Evolutionary conservation across 805 yeast species (phyloP).

Genomic region (Gaillardinia entomophila): DNA sequence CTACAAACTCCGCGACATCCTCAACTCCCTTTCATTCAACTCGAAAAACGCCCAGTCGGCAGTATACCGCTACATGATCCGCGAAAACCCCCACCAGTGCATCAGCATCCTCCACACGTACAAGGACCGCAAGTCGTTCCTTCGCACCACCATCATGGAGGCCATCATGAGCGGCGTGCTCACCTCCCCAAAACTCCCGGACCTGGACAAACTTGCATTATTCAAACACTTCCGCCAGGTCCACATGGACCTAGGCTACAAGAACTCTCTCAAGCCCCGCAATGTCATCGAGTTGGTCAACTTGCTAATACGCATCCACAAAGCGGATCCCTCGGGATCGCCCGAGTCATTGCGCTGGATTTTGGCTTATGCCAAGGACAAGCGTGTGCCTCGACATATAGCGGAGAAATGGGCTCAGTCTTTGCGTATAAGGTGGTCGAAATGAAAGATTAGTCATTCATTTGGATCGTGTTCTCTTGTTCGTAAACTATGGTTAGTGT

Average conservation of each 20-base stretch:
- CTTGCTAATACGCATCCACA: slow-evolving; percentile 4
- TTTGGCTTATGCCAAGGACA: slow-evolving; percentile 4
- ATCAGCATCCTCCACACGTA: slow-evolving; percentile 18
- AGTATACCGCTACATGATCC: slow-evolving; percentile 20
- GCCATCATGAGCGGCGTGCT: slow-evolving; percentile 26
- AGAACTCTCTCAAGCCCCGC: slow-evolving; percentile 5
- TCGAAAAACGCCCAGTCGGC: slow-evolving; percentile 8
- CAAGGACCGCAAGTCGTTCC: slow-evolving; percentile 11
- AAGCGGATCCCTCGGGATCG: slow-evolving; percentile 3
- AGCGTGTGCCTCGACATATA: slow-evolving; percentile 3
- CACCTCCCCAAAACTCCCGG: slow-evolving; percentile 8
- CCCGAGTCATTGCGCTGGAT: slow-evolving; percentile 4
- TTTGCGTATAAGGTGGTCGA: too few species aligned
- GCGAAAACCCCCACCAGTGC: slow-evolving; percentile 19
- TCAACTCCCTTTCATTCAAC: slow-evolving; percentile 10
- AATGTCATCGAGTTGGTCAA: slow-evolving; percentile 8
- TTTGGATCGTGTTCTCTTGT: slow-evolving; percentile 20
- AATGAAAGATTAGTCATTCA: slow-evolving; percentile 1
- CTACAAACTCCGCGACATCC: slow-evolving; percentile 13
- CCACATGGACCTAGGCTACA: slow-evolving; percentile 13
- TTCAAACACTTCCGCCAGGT: slow-evolving; percentile 12
- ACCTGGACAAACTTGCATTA: slow-evolving; percentile 11
- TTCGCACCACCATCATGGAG: slow-evolving; percentile 12
- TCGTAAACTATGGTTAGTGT: slow-evolving; percentile 19
- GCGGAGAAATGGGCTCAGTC: slow-evolving; percentile 3